phyloP scores from a whole-genome alignment of 129 eudicot genomes.

The Chrysanthemum makinoi region DNA sequence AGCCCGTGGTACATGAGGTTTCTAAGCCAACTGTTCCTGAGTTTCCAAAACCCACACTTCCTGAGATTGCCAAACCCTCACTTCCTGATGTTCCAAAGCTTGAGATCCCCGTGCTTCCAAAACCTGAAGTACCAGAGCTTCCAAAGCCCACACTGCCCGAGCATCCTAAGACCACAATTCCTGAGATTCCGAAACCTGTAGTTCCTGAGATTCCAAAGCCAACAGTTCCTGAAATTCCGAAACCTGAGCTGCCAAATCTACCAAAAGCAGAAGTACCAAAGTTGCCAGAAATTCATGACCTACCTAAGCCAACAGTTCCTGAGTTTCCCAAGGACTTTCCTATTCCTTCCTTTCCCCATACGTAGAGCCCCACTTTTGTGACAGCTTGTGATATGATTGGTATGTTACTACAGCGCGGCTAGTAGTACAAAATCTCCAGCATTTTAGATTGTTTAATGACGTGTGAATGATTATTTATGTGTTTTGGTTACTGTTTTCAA shows the following conservation, averaged over 20 bases:
- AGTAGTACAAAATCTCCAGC: not conserved
- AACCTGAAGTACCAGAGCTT: constrained; percentile 2
- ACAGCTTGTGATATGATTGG: not conserved
- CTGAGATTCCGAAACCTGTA: constrained; percentile 14
- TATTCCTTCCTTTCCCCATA: not conserved
- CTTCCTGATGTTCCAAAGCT: constrained; percentile 14
- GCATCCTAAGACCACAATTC: not conserved
- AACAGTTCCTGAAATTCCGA: not conserved
- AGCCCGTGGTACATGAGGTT: constrained; percentile 16
- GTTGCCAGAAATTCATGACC: constrained; percentile 20
- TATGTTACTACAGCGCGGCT: not conserved
- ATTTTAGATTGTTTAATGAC: not conserved
- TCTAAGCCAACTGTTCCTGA: constrained; percentile 20
- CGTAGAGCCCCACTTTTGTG: not conserved
- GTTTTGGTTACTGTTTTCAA: not conserved
- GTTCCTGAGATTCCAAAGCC: constrained; percentile 29
- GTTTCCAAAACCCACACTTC: constrained; percentile 21
- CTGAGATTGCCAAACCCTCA: constrained; percentile 11
- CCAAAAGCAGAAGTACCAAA: too few species aligned
- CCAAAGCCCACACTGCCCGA: constrained; percentile 5
- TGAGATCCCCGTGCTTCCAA: constrained; percentile 1
- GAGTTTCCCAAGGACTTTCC: not conserved
- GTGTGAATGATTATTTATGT: not conserved
- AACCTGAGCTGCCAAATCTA: too few species aligned
- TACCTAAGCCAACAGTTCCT: constrained; percentile 20